Conservation (phyloP, 2,329 filamentous ascomycete species). For the Curvularia lunata region DNA sequence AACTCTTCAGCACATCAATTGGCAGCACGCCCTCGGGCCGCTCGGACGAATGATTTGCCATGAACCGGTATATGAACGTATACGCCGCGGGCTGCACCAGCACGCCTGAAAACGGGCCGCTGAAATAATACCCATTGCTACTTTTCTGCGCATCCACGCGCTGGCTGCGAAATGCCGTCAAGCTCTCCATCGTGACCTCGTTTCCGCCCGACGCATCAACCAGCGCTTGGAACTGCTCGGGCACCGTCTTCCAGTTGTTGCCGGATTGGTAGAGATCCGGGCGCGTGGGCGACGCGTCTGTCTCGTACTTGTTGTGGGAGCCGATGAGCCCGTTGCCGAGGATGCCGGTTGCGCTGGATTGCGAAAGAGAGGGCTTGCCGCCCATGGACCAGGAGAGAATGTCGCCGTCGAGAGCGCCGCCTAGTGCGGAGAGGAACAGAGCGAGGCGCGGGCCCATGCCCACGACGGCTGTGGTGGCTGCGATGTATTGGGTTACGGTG, state of each 20-base stretch:
- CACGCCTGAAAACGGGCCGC: constrained; percentile 30
- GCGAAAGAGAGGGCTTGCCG: constrained; percentile 29
- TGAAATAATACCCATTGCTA: constrained; percentile 31
- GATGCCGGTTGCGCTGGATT: constrained; percentile 26
- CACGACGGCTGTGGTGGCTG: constrained; percentile 27
- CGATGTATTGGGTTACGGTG: constrained; percentile 29
- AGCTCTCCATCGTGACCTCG: constrained; percentile 29
- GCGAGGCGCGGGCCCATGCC: constrained; percentile 28
- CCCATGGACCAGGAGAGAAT: constrained; percentile 30
- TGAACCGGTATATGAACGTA: constrained; percentile 37
- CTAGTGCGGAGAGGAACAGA: constrained; percentile 26
- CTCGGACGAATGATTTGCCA: constrained; percentile 33
- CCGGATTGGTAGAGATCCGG: constrained; percentile 31
- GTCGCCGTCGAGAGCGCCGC: constrained; percentile 30
- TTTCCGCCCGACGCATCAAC: constrained; percentile 29
- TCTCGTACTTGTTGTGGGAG: constrained; percentile 35
- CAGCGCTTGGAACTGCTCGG: constrained; percentile 29
- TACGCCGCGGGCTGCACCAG: constrained; percentile 37
- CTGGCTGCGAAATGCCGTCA: constrained; percentile 27
- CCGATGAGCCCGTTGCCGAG: constrained; percentile 29
- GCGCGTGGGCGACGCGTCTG: constrained; percentile 32
- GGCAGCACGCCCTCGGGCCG: constrained; percentile 22
- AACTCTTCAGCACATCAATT: constrained; percentile 29
- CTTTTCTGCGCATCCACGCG: constrained; percentile 27
- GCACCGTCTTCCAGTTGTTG: constrained; percentile 32